Percentiles rank a stretch among this genome's conserved stretches.
phyloP scores from a whole-genome alignment of 108 stramenopile genomes.

The Skeletonema costatum region DNA sequence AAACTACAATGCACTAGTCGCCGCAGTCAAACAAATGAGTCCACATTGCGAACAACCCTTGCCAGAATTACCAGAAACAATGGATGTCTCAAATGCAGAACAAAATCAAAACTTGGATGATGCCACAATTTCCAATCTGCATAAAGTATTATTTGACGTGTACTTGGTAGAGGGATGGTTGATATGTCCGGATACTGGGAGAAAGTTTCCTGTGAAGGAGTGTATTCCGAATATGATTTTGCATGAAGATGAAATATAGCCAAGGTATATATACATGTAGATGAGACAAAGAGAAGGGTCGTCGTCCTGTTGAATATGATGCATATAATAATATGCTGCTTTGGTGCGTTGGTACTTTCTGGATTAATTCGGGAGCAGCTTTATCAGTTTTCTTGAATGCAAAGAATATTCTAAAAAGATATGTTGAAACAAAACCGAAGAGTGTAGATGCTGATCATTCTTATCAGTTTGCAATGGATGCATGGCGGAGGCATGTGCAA shows the following conservation, averaged over 20 bases:
- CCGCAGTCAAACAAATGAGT: constrained; percentile 56
- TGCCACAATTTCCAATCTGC: constrained; percentile 45
- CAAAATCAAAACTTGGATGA: constrained; percentile 46
- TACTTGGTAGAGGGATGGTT: constrained; percentile 90
- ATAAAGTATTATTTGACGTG: constrained; percentile 82
- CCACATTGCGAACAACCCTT: constrained; percentile 47
- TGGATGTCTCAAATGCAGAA: constrained; percentile 28
- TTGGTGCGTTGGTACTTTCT: no score
- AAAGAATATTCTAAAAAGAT: background rate
- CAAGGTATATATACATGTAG: background rate
- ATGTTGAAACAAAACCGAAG: background rate
- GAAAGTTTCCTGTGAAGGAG: constrained; percentile 91
- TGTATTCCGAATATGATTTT: constrained; percentile 98
- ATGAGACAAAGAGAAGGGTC: background rate
- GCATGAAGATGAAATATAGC: constrained; percentile 95
- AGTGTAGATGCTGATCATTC: background rate
- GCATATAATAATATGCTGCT: no score
- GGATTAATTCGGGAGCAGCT: background rate
- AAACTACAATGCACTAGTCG: constrained; percentile 60
- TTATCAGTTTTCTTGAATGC: background rate
- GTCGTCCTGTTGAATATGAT: background rate
- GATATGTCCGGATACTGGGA: constrained; percentile 91
- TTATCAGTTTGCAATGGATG: background rate
- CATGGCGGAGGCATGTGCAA: background rate
- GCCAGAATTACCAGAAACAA: constrained; percentile 51